Percentiles rank a stretch among this genome's conserved stretches.
Conservation (phyloP, 2,329 filamentous ascomycete species). For the Sporothrix euskadiensis region DNA sequence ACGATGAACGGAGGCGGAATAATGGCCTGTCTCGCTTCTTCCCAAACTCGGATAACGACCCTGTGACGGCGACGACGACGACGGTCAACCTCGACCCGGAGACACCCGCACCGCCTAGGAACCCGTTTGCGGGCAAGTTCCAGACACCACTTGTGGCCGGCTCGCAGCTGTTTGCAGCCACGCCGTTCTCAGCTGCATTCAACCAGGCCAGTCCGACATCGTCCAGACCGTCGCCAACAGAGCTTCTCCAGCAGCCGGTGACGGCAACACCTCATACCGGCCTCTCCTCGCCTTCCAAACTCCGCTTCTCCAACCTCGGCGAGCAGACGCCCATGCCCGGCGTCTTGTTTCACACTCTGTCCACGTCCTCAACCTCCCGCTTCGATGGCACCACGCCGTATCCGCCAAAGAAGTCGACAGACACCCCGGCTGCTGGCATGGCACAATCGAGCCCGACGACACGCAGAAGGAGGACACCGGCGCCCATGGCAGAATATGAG, state of each 20-base stretch:
- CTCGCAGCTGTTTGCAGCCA: slow-evolving; percentile 58
- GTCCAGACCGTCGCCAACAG: slow-evolving; percentile 56
- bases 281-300: slow-evolving; percentile 52
- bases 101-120: slow-evolving; percentile 52
- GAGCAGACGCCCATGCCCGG: slow-evolving; percentile 24
- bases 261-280: slow-evolving; percentile 50
- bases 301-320: slow-evolving; percentile 37
- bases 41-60: slow-evolving; percentile 27
- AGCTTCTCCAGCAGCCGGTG: slow-evolving; percentile 43
- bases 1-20: slow-evolving; percentile 2
- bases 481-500: slow-evolving; percentile 48
- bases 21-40: slow-evolving; percentile 23
- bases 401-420: not conserved
- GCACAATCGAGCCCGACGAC: slow-evolving; percentile 24
- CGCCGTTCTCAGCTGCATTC: slow-evolving; percentile 55
- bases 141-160: slow-evolving; percentile 42
- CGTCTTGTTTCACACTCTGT: slow-evolving; percentile 18
- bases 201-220: slow-evolving; percentile 57
- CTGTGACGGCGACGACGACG: not conserved
- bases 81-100: slow-evolving; percentile 40
- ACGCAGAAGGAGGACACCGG: slow-evolving; percentile 24
- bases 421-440: not conserved
- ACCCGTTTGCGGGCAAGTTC: slow-evolving; percentile 49
- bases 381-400: slow-evolving; percentile 20
- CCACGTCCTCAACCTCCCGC: slow-evolving; percentile 26